A percentile compares a stretch with the other conserved stretches of the same genome.
These are phyloP conservation scores for Epichloe gansuensis DNA, from an alignment of 2,329 filamentous ascomycete species.

Conservation along the genomic window DNA sequence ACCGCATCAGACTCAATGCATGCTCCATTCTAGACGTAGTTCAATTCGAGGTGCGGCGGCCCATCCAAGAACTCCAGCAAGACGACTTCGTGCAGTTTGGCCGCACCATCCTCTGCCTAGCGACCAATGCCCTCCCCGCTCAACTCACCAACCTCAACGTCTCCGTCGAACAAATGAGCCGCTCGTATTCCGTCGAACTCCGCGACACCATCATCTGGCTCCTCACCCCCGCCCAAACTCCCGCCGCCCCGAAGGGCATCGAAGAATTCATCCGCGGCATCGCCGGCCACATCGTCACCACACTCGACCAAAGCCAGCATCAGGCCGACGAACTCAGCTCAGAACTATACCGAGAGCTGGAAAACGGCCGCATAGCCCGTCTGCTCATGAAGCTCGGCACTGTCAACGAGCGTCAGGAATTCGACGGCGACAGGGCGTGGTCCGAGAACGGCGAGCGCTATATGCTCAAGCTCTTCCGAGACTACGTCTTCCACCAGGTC, in stretches of 20 bases:
- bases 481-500: slow-evolving; percentile 95
- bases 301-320: slow-evolving; percentile 70
- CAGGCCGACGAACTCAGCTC: slow-evolving; percentile 62
- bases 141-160: slow-evolving; percentile 51
- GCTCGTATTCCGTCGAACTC: slow-evolving; percentile 66
- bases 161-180: slow-evolving; percentile 63
- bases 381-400: slow-evolving; percentile 71
- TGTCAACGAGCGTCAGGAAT: slow-evolving; percentile 82
- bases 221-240: slow-evolving; percentile 49
- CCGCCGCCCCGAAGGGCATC: slow-evolving; percentile 51
- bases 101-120: slow-evolving; percentile 70
- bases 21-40: slow-evolving; percentile 86
- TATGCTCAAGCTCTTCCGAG: slow-evolving; percentile 85
- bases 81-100: slow-evolving; percentile 82
- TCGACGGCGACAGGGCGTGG: slow-evolving; percentile 67
- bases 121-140: slow-evolving; percentile 49
- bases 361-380: slow-evolving; percentile 77
- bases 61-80: slow-evolving; percentile 66
- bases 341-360: slow-evolving; percentile 67
- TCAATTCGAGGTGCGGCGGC: slow-evolving; percentile 59
- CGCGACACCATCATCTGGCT: slow-evolving; percentile 76
- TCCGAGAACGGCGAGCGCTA: slow-evolving; percentile 88
- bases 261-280: slow-evolving; percentile 72
- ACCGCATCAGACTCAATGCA: slow-evolving; percentile 75
- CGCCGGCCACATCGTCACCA: slow-evolving; percentile 60